These are phyloP conservation scores for Rostrohypoxylon terebratum DNA, from an alignment of 495 filamentous ascomycete species.

Conservation along the genomic window DNA sequence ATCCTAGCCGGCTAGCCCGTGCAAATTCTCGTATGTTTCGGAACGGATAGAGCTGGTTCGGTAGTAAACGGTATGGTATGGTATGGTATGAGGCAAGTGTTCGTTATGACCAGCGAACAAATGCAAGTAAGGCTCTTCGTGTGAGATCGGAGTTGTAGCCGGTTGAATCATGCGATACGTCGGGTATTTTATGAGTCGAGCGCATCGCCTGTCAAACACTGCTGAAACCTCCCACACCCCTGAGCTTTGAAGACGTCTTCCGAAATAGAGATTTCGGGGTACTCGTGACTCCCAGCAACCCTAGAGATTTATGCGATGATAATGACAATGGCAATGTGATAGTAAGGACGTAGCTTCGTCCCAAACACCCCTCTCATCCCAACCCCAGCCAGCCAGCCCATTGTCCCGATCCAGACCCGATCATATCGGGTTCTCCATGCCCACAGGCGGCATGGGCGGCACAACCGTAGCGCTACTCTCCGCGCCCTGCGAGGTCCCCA, in stretches of 20 bases:
- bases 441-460: constrained; percentile 36
- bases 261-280: neutral
- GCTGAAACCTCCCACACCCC: constrained; percentile 7
- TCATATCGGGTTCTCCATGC: constrained; percentile 52
- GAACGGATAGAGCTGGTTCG: neutral
- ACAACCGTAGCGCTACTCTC: constrained; percentile 31
- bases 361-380: neutral
- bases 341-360: neutral
- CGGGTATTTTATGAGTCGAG: neutral
- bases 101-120: neutral
- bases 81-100: neutral
- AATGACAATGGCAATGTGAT: neutral
- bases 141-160: neutral
- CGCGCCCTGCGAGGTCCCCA: constrained; percentile 19
- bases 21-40: neutral
- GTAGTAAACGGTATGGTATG: neutral
- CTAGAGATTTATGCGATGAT: neutral
- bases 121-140: neutral
- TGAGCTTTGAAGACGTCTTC: neutral
- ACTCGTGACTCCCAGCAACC: neutral
- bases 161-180: neutral
- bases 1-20: neutral
- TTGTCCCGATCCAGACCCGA: neutral
- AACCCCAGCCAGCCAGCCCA: neutral
- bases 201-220: neutral